A percentile compares a stretch with the other conserved stretches of the same genome.
phyloP scores from a whole-genome alignment of 2,329 filamentous ascomycete genomes.

The Penicillium sp. region DNA sequence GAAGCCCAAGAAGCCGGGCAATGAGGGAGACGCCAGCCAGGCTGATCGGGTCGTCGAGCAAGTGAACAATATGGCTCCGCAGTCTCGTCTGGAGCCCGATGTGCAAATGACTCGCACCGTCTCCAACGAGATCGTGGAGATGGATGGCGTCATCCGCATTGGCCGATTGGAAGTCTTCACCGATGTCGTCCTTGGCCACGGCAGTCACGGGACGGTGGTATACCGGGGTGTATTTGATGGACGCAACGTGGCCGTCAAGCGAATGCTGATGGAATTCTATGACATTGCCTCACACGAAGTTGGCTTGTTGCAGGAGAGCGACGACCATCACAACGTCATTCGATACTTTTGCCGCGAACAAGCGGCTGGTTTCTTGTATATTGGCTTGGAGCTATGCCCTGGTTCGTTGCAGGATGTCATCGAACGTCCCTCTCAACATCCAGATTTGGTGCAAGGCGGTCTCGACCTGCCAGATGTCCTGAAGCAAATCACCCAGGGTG shows the following conservation, averaged over 20 bases:
- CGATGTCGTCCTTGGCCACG: conserved; percentile 65
- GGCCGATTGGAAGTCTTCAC: conserved; percentile 63
- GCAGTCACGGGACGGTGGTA: conserved; percentile 95
- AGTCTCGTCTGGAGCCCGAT: conserved; percentile 61
- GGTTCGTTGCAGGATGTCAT: conserved; percentile 91
- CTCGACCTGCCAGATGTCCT: conserved; percentile 77
- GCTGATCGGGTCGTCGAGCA: conserved; percentile 62
- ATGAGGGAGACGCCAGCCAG: conserved; percentile 58
- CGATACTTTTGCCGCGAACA: conserved; percentile 93
- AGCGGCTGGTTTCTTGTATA: conserved; percentile 89
- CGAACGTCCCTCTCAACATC: conserved; percentile 69
- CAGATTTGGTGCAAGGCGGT: conserved; percentile 65
- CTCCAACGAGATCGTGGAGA: conserved; percentile 58
- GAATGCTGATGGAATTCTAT: conserved; percentile 94
- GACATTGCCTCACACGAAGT: conserved; percentile 96
- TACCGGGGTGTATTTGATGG: conserved; percentile 95
- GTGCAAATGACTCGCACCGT: conserved; percentile 55
- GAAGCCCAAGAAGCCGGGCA: conserved; percentile 53
- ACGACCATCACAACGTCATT: conserved; percentile 95
- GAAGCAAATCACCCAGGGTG: conserved; percentile 85
- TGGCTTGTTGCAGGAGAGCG: conserved; percentile 83
- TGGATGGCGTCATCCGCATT: conserved; percentile 63
- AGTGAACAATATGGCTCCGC: conserved; percentile 45
- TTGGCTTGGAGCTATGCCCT: conserved; percentile 90
- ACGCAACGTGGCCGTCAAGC: conserved; percentile 90